phyloP scores from a whole-genome alignment of 1,139 yeast genomes.

The Saccharomyces hybrid region DNA sequence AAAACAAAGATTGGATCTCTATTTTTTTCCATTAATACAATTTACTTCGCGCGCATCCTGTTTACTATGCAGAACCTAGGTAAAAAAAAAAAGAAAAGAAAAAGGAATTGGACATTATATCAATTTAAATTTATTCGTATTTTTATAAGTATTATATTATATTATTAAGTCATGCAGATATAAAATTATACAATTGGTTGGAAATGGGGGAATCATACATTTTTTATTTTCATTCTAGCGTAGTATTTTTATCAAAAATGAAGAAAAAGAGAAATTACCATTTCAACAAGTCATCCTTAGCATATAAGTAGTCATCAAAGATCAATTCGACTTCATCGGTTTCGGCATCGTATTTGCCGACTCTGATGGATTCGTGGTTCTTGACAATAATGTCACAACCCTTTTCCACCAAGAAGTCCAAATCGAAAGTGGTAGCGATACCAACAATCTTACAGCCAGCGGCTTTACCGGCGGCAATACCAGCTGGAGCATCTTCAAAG shows the following conservation, averaged over 20 bases:
- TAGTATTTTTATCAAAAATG: neutral
- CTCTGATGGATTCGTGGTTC: slow-evolving; percentile 50
- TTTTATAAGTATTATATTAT: neutral
- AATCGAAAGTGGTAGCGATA: slow-evolving; percentile 72
- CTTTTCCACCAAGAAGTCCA: slow-evolving; percentile 59
- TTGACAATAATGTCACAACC: slow-evolving; percentile 81
- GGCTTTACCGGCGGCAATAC: slow-evolving; percentile 76
- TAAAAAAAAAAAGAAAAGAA: too few relatives aligned
- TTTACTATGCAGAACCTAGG: too few relatives aligned
- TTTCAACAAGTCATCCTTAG: slow-evolving; percentile 33
- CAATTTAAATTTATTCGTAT: neutral
- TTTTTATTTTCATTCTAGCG: neutral
- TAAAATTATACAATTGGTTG: neutral
- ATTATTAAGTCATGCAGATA: too few relatives aligned
- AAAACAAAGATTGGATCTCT: too few relatives aligned
- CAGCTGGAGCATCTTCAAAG: slow-evolving; percentile 33
- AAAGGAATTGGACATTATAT: neutral
- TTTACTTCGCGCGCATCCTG: too few relatives aligned
- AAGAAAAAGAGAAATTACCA: slow-evolving; percentile 22
- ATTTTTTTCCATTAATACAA: too few relatives aligned
- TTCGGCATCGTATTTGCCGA: slow-evolving; percentile 34
- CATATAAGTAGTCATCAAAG: slow-evolving; percentile 35
- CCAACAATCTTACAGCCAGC: slow-evolving; percentile 83
- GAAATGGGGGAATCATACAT: neutral
- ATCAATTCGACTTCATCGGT: slow-evolving; percentile 34